phyloP scores from a whole-genome alignment of 2,329 filamentous ascomycete genomes.

The Cryphonectria radicalis region DNA sequence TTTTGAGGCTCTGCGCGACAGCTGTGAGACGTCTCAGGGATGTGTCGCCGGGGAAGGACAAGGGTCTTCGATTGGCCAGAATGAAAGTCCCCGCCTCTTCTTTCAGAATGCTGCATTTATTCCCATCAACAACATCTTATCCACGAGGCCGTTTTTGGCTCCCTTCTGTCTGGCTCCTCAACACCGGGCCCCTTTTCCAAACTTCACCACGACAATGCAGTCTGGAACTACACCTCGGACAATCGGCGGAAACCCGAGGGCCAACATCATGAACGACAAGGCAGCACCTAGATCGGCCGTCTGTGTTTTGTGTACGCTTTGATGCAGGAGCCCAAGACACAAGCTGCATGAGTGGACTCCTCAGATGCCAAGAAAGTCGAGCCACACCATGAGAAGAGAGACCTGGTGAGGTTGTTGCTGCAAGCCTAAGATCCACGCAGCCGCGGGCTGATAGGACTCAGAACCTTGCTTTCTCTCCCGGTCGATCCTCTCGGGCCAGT shows the following conservation, averaged over 20 bases:
- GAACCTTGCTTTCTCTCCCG: not conserved
- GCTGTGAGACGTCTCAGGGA: slow-evolving; percentile 30
- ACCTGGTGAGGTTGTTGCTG: not conserved
- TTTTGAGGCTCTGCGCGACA: slow-evolving; percentile 29
- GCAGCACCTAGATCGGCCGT: not conserved
- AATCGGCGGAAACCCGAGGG: not conserved
- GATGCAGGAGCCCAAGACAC: not conserved
- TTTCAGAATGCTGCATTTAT: not conserved
- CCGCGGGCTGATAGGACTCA: not conserved
- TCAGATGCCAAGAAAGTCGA: not conserved
- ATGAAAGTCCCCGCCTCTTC: not conserved
- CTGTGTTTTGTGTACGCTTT: not conserved
- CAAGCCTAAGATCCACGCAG: not conserved
- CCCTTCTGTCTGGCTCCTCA: not conserved
- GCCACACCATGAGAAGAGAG: not conserved
- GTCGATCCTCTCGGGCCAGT: slow-evolving; percentile 1
- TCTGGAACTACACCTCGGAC: not conserved
- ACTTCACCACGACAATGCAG: not conserved
- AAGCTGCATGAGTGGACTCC: not conserved
- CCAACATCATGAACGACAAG: not conserved
- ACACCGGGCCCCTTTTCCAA: not conserved
- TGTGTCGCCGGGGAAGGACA: slow-evolving; percentile 18
- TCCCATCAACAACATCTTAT: not conserved
- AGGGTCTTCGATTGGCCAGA: slow-evolving; percentile 19
- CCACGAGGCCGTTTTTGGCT: not conserved